Evolutionary conservation across 257 asterid species (phyloP).

Genomic region (Forsythia suspensa): DNA sequence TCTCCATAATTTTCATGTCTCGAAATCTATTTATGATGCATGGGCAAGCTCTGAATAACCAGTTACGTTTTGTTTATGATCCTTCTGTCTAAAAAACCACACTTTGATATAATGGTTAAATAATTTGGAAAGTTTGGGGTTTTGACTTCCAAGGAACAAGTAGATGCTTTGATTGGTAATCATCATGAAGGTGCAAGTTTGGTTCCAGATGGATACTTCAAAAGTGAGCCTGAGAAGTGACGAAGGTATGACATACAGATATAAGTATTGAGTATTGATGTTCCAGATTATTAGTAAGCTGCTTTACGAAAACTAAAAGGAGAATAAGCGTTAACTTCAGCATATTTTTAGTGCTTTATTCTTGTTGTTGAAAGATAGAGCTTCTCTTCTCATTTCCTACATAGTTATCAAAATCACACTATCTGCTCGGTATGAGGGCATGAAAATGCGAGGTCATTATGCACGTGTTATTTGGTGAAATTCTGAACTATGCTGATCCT

Average conservation of each 20-base stretch:
- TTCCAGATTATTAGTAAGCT: background rate
- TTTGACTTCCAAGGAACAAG: constrained; percentile 38
- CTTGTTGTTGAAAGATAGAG: background rate
- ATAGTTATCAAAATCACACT: background rate
- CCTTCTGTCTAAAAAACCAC: constrained; percentile 3
- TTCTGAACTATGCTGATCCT: background rate
- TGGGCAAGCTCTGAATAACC: background rate
- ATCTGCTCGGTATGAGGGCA: background rate
- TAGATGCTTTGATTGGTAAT: constrained; percentile 34
- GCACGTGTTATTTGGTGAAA: background rate
- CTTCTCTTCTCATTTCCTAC: background rate
- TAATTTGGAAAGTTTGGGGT: constrained; percentile 25
- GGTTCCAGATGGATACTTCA: constrained; percentile 61
- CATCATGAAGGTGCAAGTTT: constrained; percentile 57
- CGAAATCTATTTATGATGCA: background rate
- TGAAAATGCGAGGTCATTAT: background rate
- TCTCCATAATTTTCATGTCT: background rate
- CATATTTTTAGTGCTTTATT: background rate
- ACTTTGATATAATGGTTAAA: constrained; percentile 7
- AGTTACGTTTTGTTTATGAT: background rate
- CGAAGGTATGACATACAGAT: constrained; percentile 29
- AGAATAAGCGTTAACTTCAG: background rate
- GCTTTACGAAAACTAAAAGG: background rate
- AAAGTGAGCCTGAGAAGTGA: constrained; percentile 64
- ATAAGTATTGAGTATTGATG: background rate